Evolutionary conservation across 352 stramenopile genomes (phyloP), one percentile per base, ranked within the genome.

Genomic region (Pythium sp.): DNA sequence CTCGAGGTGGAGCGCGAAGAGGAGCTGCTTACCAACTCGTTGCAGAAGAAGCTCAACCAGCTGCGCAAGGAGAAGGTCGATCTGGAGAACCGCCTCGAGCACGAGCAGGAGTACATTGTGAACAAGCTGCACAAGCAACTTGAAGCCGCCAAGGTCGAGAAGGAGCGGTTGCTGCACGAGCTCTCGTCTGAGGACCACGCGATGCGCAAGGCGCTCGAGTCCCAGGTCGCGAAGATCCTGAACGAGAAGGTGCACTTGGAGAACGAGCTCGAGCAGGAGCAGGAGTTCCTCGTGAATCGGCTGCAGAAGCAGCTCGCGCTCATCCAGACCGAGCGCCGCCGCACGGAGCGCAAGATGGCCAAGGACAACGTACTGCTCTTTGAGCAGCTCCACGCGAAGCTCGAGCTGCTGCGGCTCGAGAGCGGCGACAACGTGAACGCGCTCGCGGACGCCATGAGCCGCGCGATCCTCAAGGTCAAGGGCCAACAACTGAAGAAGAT

Each of bases 61-160:
- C 74, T 95, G 62, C 87, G 84, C 59, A 86, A 89, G 62, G 91
- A 97, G 71, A 97, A 97, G 67, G 82, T 97, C 60, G 91, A 97
- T 65, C 69, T 97, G 8, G 91, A 97, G 74, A 97, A 97, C 77
- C 93, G 96, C 69, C 82, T 97, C 11, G 91, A 97, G 77, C 79
- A 90, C 66, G 91, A 97, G 68, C 90, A 97, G 75, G 91, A 97
- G 64, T 97, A 96, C 75, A 94, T 97, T 49, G 90, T 97, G 22
- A 97, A 97, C 80, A 94, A 94, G 59, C 83, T 97, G 51, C 79
- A 86, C 69, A 94, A 94, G 70, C 85, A 95, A 68, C 77, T 95
- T 1, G 86, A 94, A 57, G 77, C 82, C 2, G 84, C 86, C 9
- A 84, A 83, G 57, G 64, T 61, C 28, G 84, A 94, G 61, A 92